Evolutionary conservation across 208 protist genomes (phyloP).

Genomic region (Tritrichomonas musculus): DNA sequence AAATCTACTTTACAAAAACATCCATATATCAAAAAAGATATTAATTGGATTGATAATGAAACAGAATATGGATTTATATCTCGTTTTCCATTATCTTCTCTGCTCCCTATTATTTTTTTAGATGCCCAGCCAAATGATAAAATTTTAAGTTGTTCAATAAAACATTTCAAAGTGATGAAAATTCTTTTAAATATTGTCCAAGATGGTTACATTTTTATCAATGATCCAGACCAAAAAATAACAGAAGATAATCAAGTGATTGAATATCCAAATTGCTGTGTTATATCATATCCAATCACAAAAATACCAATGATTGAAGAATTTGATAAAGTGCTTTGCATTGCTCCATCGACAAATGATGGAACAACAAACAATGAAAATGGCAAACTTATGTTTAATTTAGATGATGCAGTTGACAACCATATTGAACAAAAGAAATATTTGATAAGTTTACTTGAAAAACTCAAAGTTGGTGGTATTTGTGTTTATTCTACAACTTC

Average conservation of each 20-base stretch:
- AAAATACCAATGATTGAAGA: background rate
- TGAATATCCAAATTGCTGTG: background rate
- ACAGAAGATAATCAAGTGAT: background rate
- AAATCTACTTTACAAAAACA: background rate
- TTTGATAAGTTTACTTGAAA: background rate
- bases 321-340: slow-evolving; percentile 45
- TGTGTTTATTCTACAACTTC: slow-evolving; percentile 60
- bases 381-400: slow-evolving; percentile 43
- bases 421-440: slow-evolving; percentile 46
- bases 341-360: slow-evolving; percentile 55
- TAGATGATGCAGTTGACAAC: background rate
- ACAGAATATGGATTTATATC: background rate
- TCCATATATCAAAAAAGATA: background rate
- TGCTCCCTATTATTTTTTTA: background rate
- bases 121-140: background rate
- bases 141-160: background rate
- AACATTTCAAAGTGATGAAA: background rate
- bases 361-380: slow-evolving; percentile 58
- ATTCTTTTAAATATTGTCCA: background rate
- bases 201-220: background rate
- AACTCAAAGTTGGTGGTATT: slow-evolving; percentile 40
- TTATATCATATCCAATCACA: background rate
- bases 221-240: background rate
- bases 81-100: background rate
- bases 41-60: background rate